Conservation (phyloP, 2,329 filamentous ascomycete species). For the Penicillium sp. region DNA sequence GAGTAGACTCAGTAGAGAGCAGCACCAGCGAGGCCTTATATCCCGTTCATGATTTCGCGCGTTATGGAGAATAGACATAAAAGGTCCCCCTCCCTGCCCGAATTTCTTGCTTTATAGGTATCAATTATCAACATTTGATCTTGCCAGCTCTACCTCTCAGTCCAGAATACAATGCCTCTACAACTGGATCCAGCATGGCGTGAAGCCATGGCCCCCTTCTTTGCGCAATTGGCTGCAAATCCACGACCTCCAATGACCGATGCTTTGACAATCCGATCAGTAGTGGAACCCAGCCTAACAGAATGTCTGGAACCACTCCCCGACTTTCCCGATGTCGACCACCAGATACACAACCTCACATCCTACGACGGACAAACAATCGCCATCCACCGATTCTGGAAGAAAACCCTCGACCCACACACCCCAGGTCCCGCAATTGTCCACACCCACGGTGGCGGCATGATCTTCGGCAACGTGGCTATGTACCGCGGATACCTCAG, state of each 20-base stretch:
- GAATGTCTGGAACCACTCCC: slow-evolving; percentile 10
- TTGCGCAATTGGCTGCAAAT: slow-evolving; percentile 11
- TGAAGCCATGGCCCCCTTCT: slow-evolving; percentile 17
- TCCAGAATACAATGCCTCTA: slow-evolving; percentile 17
- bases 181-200: slow-evolving; percentile 22
- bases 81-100: no score
- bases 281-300: slow-evolving; percentile 13
- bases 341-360: slow-evolving; percentile 17
- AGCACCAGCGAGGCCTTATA: no score
- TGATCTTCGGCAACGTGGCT: slow-evolving; percentile 21
- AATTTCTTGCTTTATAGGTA: no score
- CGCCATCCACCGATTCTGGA: slow-evolving; percentile 20
- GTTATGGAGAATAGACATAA: background rate
- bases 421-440: slow-evolving; percentile 22
- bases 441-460: slow-evolving; percentile 31
- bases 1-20: no score
- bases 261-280: slow-evolving; percentile 3
- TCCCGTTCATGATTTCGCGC: background rate
- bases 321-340: slow-evolving; percentile 17
- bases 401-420: slow-evolving; percentile 4
- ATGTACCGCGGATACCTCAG: slow-evolving; percentile 16
- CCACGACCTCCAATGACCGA: slow-evolving; percentile 20
- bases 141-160: background rate
- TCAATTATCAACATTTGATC: background rate
- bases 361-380: slow-evolving; percentile 26